Base-by-base conservation (phyloP, 495 filamentous ascomycete genomes). In the Aspergillus bertholletiae region DNA sequence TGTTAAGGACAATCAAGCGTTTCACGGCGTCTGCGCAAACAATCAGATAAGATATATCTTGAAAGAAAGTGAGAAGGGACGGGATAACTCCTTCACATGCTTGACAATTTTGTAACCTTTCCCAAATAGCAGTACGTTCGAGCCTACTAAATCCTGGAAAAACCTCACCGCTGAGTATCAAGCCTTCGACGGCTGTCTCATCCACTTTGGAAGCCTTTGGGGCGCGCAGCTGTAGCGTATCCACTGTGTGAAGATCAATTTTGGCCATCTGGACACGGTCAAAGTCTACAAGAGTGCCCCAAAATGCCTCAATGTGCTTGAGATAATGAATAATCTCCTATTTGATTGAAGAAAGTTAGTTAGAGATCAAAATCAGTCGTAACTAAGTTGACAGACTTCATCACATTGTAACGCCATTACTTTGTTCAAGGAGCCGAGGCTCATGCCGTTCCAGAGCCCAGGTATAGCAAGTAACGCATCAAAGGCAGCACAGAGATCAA, bases 1-100 rank as follows among this genome's bases (percentile, higher is more conserved):
- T 64, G 15, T 34, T 48, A 12, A 57, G 53, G 17, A 22, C 55
- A 44, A 62, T 46, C 30, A 67, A 53, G 47, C 53, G 49, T 60
- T 68, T 69, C 12, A 74, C 50, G 47, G 41, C 56, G 44, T 67
- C 56, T 7, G 59, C 57, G 30, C 57, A 68, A 17, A 35, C 52
- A 52, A 66, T 58, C 40, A 74, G 53, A 46, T 72, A 74, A 30
- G 22, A 61, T 2, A 68, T 39, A 50, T 74, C 63, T 48, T 63
- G 40, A 52, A 74, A 74, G 51, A 72, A 74, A 32, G 58, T 68
- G 49, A 60, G 53, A 5, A 58, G 37, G 12, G 51, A 54, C 7
- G 56, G 51, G 34, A 58, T 54, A 9, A 57, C 32, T 8, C 48
- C 30, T 11, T 51, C 30, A 21, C 48, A 51, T 0, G 49, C 13